phyloP scores from a whole-genome alignment of 2,329 filamentous ascomycete genomes.

The Nemania bipapillata region DNA sequence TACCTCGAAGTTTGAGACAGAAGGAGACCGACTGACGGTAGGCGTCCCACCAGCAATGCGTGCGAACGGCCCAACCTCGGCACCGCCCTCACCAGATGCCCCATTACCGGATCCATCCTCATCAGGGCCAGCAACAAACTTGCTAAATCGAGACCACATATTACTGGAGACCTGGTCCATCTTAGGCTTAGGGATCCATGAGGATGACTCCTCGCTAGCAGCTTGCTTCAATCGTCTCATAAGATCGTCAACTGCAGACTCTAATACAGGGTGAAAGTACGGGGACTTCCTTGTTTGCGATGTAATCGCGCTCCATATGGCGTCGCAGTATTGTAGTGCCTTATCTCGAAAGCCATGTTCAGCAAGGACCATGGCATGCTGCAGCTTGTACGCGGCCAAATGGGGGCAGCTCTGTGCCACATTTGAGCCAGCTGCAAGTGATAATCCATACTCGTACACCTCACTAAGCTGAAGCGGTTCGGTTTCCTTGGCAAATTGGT shows the following conservation, averaged over 20 bases:
- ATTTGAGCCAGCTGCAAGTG: slow-evolving; percentile 70
- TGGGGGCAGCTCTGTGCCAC: slow-evolving; percentile 75
- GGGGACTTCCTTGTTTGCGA: slow-evolving; percentile 84
- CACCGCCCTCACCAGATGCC: slow-evolving; percentile 65
- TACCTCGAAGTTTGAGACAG: slow-evolving; percentile 75
- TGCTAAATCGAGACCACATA: slow-evolving; percentile 93
- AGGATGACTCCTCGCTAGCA: slow-evolving; percentile 80
- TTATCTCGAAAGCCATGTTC: slow-evolving; percentile 85
- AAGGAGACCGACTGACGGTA: slow-evolving; percentile 78
- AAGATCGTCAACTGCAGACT: slow-evolving; percentile 83
- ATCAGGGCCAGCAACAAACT: slow-evolving; percentile 93
- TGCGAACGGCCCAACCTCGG: slow-evolving; percentile 81
- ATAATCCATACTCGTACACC: slow-evolving; percentile 89
- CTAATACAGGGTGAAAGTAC: slow-evolving; percentile 82
- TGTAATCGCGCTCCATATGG: slow-evolving; percentile 78
- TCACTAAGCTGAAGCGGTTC: slow-evolving; percentile 95
- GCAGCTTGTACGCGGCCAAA: slow-evolving; percentile 88
- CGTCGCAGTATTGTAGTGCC: slow-evolving; percentile 90
- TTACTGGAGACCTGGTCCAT: slow-evolving; percentile 95
- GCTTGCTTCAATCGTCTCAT: slow-evolving; percentile 84
- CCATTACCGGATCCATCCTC: slow-evolving; percentile 71
- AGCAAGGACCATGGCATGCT: slow-evolving; percentile 84
- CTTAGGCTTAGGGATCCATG: slow-evolving; percentile 93
- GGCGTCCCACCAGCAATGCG: slow-evolving; percentile 81
- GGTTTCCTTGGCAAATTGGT: slow-evolving; percentile 79